Percentiles rank a stretch among this genome's conserved stretches.
These are phyloP conservation scores for Septoria linicola DNA, from an alignment of 2,329 filamentous ascomycete genomes.

Conservation along the genomic window DNA sequence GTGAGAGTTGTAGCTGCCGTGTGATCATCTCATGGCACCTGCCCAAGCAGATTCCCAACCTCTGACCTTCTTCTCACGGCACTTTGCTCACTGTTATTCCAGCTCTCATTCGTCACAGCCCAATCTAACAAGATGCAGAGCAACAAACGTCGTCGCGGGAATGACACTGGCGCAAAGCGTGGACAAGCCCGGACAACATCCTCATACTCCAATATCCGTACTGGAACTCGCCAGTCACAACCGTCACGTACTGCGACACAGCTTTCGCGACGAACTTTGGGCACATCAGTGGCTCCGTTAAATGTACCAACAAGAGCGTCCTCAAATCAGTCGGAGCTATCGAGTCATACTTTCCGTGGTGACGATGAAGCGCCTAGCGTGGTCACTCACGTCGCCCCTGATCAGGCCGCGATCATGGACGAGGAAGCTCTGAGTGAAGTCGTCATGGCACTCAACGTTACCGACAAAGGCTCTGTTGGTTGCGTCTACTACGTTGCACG, in stretches of 20 bases:
- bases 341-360: slow-evolving; percentile 20
- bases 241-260: slow-evolving; percentile 13
- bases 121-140: slow-evolving; percentile 1
- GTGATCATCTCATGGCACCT: too few relatives aligned
- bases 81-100: not conserved
- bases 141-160: slow-evolving; percentile 19
- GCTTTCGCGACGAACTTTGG: not conserved
- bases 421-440: slow-evolving; percentile 57
- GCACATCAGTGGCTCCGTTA: not conserved
- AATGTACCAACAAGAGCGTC: not conserved
- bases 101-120: not conserved
- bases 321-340: slow-evolving; percentile 16
- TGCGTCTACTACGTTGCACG: slow-evolving; percentile 78
- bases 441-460: slow-evolving; percentile 77
- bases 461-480: slow-evolving; percentile 68
- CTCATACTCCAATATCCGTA: slow-evolving; percentile 12
- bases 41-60: not conserved
- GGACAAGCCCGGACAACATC: slow-evolving; percentile 14
- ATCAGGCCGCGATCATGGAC: slow-evolving; percentile 20
- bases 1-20: too few relatives aligned
- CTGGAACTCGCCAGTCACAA: slow-evolving; percentile 23
- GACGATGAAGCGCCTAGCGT: slow-evolving; percentile 14
- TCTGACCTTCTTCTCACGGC: not conserved
- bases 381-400: slow-evolving; percentile 10
- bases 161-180: slow-evolving; percentile 4